Conservation (phyloP, 2,329 filamentous ascomycete species). For the Dactylellina drechsleri region DNA sequence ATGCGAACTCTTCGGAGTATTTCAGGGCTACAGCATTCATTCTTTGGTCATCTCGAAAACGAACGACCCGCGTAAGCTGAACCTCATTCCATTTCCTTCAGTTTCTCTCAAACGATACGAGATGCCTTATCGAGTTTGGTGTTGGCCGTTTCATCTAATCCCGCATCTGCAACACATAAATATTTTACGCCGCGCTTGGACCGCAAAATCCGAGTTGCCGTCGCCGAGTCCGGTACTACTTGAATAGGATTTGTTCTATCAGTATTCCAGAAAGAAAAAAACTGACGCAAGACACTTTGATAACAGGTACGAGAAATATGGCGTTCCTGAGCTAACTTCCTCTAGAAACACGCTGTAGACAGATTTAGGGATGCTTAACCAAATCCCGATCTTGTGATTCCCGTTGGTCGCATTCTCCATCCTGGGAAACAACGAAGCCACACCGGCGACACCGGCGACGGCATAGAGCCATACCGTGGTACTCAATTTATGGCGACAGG, state of each 20-base stretch:
- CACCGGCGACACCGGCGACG: too few species aligned
- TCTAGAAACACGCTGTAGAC: too few species aligned
- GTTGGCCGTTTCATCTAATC: conserved; percentile 28
- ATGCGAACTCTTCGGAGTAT: background rate
- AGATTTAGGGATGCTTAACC: too few species aligned
- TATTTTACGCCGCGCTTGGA: background rate
- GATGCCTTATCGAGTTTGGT: conserved; percentile 23
- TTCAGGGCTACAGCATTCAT: too few species aligned
- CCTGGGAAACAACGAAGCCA: too few species aligned
- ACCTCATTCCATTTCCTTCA: background rate
- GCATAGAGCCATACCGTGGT: too few species aligned
- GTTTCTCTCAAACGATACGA: background rate
- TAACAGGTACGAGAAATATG: background rate
- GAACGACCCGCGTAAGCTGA: too few species aligned
- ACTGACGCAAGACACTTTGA: background rate
- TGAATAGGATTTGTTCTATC: background rate
- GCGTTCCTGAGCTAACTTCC: too few species aligned
- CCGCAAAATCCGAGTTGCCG: conserved; percentile 40
- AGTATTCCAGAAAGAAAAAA: background rate
- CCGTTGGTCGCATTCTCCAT: too few species aligned
- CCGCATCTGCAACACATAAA: conserved; percentile 22
- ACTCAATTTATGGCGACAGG: too few species aligned
- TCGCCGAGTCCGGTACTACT: conserved; percentile 45
- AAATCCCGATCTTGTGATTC: too few species aligned
- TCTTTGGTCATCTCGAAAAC: too few species aligned